Evolutionary conservation across 805 yeast species (phyloP), one percentile per base, ranked within the genome.

Genomic region (Scheffersomyces coipomensis): DNA sequence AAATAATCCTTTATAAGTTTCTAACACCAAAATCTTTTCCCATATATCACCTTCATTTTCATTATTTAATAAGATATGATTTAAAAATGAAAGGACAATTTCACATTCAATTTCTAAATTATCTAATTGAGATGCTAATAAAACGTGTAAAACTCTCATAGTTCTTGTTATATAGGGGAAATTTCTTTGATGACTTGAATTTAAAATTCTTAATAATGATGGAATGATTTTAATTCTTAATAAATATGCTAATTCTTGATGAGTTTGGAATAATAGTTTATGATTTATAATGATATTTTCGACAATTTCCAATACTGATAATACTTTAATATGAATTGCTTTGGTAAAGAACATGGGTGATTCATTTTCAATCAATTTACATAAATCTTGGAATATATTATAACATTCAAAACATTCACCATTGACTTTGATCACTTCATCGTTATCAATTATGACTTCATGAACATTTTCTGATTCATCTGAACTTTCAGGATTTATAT

Each of bases 221-320:
- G 98, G 98, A 2, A 87, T 83, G 0, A 88, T 75, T 41, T 81
- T 76, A 1, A 79, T 74, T 52, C 91, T 69, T 18, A 90, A 61
- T 10, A 89, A 60, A 47, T 73, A 79, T 1, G 81, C 80, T 25
- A 91, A 69, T 50, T 88, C 96, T 1, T 56, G 63, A 46, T 83
- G 88, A 2, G 57, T 39, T 13, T 71, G 57, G 53, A 91, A 87
- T 2, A 81, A 52, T 0, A 52, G 44, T 13, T 70, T 66, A 52
- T 88, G 88, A 53, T 81, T 81, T 11, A 81, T 72, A 23, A 93
- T 60, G 3, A 90, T 73, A 40, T 84, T 84, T 60, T 93, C 98
- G 17, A 93, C 58, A 21, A 91, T 73, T 54, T 91, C 99, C 37
- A 93, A 74, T 0, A 88, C 88, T 42, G 88, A 52, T n/a, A 48